Base-by-base conservation (phyloP, 495 filamentous ascomycete genomes). In the Cercophora samala region DNA sequence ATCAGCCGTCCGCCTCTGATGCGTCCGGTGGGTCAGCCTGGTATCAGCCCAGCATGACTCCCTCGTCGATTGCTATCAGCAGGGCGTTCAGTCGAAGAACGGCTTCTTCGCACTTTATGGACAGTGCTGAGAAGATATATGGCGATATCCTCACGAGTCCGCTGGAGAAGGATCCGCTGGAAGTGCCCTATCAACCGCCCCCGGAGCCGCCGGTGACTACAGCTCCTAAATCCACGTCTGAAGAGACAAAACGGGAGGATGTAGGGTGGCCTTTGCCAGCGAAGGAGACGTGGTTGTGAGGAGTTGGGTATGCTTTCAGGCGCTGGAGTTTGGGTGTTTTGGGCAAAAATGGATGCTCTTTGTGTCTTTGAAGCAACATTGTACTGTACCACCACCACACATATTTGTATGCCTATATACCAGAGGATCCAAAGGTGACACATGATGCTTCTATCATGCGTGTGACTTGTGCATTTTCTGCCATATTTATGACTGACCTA, bases 201-300 rank as follows among this genome's bases (percentile, higher is more conserved):
- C 9, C 22, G 15, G 25, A 58, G 52, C 5, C 11, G 17, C 11
- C 23, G 63, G 46, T 18, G 26, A 55, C 11, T 11, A 25, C 22
- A 24, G 8, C 21, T 37, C 56, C 22, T 0, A 46, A 58, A 3
- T 55, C 17, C 23, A 24, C 15, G 5, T 13, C 24, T 4, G 26
- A 52, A 9, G 8, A 18, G 46, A 1, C 1, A 32, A 52, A 56
- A 25, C 11, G 67, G 24, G 68, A 69, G 8, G 68, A 69, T 23
- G 55, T 64, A 23, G 68, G 68, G 3, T 69, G 68, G 68, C 68
- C 68, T 46, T 46, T 46, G 1, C 22, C 66, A 42, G 25, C 29
- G 21, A 62, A 62, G 21, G 25, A 62, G 18, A 1, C 26, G 2
- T 62, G 60, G 60, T 0, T 62, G 13, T 62, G 26, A 32, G 37